Evolutionary conservation across 2,329 filamentous ascomycete genomes (phyloP), one percentile per base, ranked within the genome.

Genomic region (Cryphonectria radicalis): DNA sequence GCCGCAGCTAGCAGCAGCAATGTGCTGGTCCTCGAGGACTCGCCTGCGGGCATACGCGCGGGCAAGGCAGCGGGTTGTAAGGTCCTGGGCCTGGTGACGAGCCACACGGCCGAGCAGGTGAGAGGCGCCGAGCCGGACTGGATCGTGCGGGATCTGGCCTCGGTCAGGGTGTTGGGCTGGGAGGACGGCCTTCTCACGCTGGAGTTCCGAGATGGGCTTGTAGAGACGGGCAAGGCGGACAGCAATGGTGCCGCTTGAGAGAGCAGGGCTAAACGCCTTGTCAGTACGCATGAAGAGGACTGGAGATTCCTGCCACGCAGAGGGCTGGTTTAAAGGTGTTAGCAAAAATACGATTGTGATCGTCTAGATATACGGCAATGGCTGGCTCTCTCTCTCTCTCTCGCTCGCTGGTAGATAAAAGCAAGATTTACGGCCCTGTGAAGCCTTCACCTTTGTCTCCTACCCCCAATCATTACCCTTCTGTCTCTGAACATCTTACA

Each of bases 21-120:
- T 43, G 82, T 95, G 60, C 84, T 97, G 69, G 95, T 98, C 65
- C 83, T 97, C 53, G 95, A 98, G 82, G 95, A 98, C 82, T 93
- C 93, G 70, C 94, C 95, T 6, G 93, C 94, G 10, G 95, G 95
- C 6, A 93, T 97, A 77, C 86, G 83, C 74, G 90, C 94, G 40
- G 95, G 94, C 65, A 97, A 95, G 82, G 93, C 89, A 0, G 95
- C 95, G 13, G 94, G 94, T 1, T 97, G 92, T 83, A 91, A 88
- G 78, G 95, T 97, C 17, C 82, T 97, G 63, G 95, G 91, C n/a
- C 83, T 98, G 68, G 89, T 92, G 69, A 97, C 94, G 68, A 97
- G 93, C 77, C 95, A 97, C 82, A 89, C 88, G 37, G 84, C 91
- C 63, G 89, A 90, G 76, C 89, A 95, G 82, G 86, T 97, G 66